Conservation (phyloP, 2,329 filamentous ascomycete species). For the Esteya vermicola region DNA sequence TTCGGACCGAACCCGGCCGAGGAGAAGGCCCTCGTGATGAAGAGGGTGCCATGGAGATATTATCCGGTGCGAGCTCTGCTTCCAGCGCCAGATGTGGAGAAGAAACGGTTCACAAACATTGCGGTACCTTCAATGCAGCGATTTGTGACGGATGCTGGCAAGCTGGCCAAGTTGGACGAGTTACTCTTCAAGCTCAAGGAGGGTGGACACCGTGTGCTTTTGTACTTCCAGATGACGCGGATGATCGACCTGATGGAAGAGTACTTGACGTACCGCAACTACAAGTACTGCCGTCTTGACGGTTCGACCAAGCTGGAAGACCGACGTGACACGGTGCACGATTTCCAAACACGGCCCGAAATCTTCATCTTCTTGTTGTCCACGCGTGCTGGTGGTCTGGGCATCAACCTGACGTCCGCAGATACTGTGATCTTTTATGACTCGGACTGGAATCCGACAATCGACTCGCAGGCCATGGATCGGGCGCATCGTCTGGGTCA, state of each 20-base stretch:
- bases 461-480: slow-evolving; percentile 98
- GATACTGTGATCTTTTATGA: slow-evolving; percentile 99
- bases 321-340: slow-evolving; percentile 85
- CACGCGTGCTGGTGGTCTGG: slow-evolving; percentile 90
- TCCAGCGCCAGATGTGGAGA: slow-evolving; percentile 65
- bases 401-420: slow-evolving; percentile 91
- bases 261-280: slow-evolving; percentile 95
- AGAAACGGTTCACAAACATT: slow-evolving; percentile 79
- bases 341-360: slow-evolving; percentile 87
- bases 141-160: slow-evolving; percentile 95
- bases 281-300: slow-evolving; percentile 94
- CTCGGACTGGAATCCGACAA: slow-evolving; percentile 98
- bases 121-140: slow-evolving; percentile 90
- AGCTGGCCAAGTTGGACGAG: slow-evolving; percentile 80
- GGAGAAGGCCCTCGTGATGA: slow-evolving; percentile 61
- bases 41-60: slow-evolving; percentile 50
- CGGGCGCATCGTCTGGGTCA: slow-evolving; percentile 95
- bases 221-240: slow-evolving; percentile 99
- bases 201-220: slow-evolving; percentile 77
- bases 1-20: slow-evolving; percentile 51
- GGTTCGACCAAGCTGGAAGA: slow-evolving; percentile 97
- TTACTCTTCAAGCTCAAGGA: slow-evolving; percentile 83
- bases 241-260: slow-evolving; percentile 99
- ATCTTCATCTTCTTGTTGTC: slow-evolving; percentile 96
- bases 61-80: slow-evolving; percentile 54